Base-by-base conservation (phyloP, 345 rosid species). In the Jatropha curcas region DNA sequence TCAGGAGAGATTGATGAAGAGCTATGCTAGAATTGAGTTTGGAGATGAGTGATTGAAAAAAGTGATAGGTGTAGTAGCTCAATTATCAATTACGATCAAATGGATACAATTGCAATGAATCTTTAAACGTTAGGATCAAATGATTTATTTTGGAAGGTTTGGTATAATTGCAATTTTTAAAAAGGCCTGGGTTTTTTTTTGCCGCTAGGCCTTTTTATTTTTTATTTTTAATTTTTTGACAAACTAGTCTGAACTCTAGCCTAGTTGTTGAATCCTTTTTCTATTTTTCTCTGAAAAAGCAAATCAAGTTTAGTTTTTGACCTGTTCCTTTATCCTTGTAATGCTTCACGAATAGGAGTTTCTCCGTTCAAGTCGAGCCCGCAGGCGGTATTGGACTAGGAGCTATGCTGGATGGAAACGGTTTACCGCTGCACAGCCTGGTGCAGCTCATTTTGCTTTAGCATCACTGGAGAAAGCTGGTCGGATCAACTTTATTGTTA, bases 381-480 rank as follows among this genome's bases (percentile, higher is more conserved):
- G 90, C 22, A 85, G 93, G 82, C 81, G 91, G 58, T 94, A 92
- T 81, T 94, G 98, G 98, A 95, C 95, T 30, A 87, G 98, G 84
- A 94, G 98, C 87, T 92, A 87, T 60, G 97, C 97, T 76, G 98
- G 97, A 75, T 92, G 98, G 97, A 90, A 90, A 84, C 82, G 67
- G 61, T 90, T 94, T 82, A 84, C 83, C 68, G 82, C 97, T 52
- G 95, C 97, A 71, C 88, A 84, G 72, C 97, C 93, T 53, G 77
- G 95, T 53, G 68, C 89, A 2, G 88, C 92, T 80, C 97, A 94
- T 83, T 73, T 77, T 68, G 91, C 97, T 77, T 79, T 94, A 74
- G 91, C 93, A n/a, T 88, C 95, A 1, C 84, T 94, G 9, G 98
- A 90, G 71, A 87, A 85, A 64, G 92, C 89, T 81, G 89, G 97